phyloP scores from a whole-genome alignment of 805 yeast genomes.

The Saturnispora ahearnii region DNA sequence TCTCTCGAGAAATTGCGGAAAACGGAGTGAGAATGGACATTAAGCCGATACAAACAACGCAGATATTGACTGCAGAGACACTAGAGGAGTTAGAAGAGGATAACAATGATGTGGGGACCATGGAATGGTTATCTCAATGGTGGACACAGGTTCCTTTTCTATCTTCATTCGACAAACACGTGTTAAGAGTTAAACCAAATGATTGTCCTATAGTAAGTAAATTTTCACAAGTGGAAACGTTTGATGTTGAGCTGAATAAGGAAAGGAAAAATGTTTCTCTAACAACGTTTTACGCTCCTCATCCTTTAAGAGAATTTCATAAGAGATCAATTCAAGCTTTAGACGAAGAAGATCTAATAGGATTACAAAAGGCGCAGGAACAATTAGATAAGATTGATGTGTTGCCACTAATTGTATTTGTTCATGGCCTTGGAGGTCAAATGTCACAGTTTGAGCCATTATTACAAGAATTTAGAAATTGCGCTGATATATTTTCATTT shows the following conservation, averaged over 20 bases:
- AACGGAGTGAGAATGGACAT: not conserved
- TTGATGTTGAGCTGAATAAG: constrained; percentile 25
- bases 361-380: constrained; percentile 15
- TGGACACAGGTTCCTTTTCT: not conserved
- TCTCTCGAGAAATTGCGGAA: not conserved
- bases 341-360: constrained; percentile 11
- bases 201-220: constrained; percentile 48
- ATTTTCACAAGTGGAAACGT: constrained; percentile 33
- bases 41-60: not conserved
- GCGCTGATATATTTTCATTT: constrained; percentile 55
- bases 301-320: constrained; percentile 36
- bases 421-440: constrained; percentile 92
- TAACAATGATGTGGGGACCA: constrained; percentile 7
- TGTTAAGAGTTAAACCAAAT: constrained; percentile 38
- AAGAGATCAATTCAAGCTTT: constrained; percentile 19
- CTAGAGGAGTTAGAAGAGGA: constrained; percentile 6
- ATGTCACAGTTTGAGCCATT: constrained; percentile 75
- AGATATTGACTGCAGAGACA: not conserved
- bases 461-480: constrained; percentile 51
- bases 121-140: not conserved
- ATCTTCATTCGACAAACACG: constrained; percentile 33
- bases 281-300: constrained; percentile 39
- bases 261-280: constrained; percentile 29
- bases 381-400: constrained; percentile 31
- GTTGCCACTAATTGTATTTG: constrained; percentile 53